Percentiles rank a stretch among this genome's conserved stretches.
Evolutionary conservation across 495 filamentous ascomycete species (phyloP).

Genomic region (Astrocystis sublimbata): DNA sequence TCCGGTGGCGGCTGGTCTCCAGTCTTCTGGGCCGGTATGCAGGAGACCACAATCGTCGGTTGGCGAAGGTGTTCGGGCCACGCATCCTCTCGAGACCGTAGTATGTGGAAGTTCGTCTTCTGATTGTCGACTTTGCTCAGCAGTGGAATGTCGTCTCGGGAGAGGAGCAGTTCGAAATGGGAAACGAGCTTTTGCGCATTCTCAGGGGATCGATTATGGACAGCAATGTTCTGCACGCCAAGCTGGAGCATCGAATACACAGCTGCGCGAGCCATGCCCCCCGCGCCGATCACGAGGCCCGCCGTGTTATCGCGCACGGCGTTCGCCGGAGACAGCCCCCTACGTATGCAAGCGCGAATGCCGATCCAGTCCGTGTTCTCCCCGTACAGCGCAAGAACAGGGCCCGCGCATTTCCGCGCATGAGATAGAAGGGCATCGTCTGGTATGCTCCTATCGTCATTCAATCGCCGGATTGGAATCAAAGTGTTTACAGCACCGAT

Average conservation of each 20-base stretch:
- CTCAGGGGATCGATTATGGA: conserved; percentile 64
- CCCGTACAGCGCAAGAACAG: conserved; percentile 67
- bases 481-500: conserved; percentile 78
- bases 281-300: conserved; percentile 70
- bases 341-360: conserved; percentile 61
- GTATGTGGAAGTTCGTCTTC: conserved; percentile 56
- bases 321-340: conserved; percentile 73
- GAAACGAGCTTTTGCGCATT: conserved; percentile 63
- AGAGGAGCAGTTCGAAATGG: conserved; percentile 57
- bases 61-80: conserved; percentile 62
- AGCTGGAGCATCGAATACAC: conserved; percentile 75
- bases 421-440: conserved; percentile 58
- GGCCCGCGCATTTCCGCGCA: conserved; percentile 61
- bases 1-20: conserved; percentile 61
- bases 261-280: conserved; percentile 74
- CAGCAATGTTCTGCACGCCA: conserved; percentile 70
- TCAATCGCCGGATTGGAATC: conserved; percentile 63
- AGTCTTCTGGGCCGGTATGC: conserved; percentile 67
- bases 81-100: conserved; percentile 52
- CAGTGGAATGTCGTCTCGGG: conserved; percentile 36
- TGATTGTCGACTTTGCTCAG: conserved; percentile 50
- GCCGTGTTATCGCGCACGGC: conserved; percentile 64
- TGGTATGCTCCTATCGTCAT: conserved; percentile 59
- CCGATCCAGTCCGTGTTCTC: conserved; percentile 83
- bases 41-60: conserved; percentile 69